Evolutionary conservation across 2,329 filamentous ascomycete species (phyloP).

Genomic region (Scedosporium dehoogii): DNA sequence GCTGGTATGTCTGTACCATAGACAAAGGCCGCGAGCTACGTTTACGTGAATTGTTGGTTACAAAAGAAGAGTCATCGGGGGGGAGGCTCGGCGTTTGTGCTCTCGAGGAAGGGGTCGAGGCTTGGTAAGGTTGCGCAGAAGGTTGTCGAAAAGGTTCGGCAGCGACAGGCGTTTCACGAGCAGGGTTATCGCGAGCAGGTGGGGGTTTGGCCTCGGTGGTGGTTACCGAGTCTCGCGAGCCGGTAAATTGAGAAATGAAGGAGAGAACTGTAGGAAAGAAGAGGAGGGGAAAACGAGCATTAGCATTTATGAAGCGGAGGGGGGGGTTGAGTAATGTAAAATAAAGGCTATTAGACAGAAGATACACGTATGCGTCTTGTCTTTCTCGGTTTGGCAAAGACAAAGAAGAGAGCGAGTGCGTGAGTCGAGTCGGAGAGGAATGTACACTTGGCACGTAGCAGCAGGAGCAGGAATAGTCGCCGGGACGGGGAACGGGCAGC

Average conservation of each 20-base stretch:
- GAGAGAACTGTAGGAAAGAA: constrained; percentile 55
- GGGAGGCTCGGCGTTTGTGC: neutral
- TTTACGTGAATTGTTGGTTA: constrained; percentile 28
- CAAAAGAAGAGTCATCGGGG: neutral
- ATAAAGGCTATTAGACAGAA: neutral
- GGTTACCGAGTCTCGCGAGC: constrained; percentile 16
- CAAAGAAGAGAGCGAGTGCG: neutral
- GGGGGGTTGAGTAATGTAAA: neutral
- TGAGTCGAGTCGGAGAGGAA: neutral
- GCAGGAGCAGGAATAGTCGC: neutral
- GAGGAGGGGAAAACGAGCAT: neutral
- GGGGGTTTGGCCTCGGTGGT: neutral
- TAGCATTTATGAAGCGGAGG: neutral
- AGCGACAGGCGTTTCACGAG: neutral
- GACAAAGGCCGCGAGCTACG: constrained; percentile 63
- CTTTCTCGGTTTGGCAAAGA: neutral
- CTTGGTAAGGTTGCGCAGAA: neutral
- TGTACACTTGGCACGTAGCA: neutral
- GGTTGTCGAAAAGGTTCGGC: neutral
- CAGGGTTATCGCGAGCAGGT: neutral
- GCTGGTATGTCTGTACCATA: constrained; percentile 78
- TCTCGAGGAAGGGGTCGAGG: neutral
- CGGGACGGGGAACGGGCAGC: neutral
- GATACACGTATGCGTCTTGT: neutral
- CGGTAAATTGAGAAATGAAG: constrained; percentile 76